Evolutionary conservation across 108 stramenopile species (phyloP).

Genomic region (Aurantiochytrium sp.): DNA sequence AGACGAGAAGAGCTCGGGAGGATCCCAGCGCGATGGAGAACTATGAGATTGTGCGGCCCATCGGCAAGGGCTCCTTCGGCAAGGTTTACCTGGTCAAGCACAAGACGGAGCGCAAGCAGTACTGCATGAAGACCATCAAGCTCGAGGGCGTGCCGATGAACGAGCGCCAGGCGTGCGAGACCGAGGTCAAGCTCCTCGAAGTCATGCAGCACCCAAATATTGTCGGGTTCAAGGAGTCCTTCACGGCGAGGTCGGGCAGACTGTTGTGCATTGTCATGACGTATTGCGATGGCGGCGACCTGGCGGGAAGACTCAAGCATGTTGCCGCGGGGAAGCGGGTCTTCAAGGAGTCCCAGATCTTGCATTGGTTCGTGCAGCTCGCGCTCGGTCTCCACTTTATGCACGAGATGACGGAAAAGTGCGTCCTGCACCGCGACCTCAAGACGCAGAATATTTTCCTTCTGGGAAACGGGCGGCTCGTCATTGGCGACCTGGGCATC

Average conservation of each 20-base stretch:
- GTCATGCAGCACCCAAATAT: slow-evolving; percentile 62
- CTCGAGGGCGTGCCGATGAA: slow-evolving; percentile 50
- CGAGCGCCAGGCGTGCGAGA: slow-evolving; percentile 44
- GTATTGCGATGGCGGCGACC: slow-evolving; percentile 60
- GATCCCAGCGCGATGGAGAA: slow-evolving; percentile 36
- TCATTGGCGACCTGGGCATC: slow-evolving; percentile 64
- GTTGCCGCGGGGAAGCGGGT: slow-evolving; percentile 18
- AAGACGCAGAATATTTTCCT: slow-evolving; percentile 60
- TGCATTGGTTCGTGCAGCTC: slow-evolving; percentile 60
- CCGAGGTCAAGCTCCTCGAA: slow-evolving; percentile 55
- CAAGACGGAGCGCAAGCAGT: background rate
- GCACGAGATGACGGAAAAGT: slow-evolving; percentile 39
- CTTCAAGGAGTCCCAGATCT: slow-evolving; percentile 44
- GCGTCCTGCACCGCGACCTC: slow-evolving; percentile 52
- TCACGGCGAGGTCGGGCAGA: slow-evolving; percentile 33
- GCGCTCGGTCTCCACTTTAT: slow-evolving; percentile 51
- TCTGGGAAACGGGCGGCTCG: slow-evolving; percentile 57
- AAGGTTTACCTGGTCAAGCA: slow-evolving; percentile 45
- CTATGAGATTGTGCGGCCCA: slow-evolving; percentile 55
- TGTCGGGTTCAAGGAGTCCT: slow-evolving; percentile 52
- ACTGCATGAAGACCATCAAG: slow-evolving; percentile 37
- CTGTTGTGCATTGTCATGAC: slow-evolving; percentile 56
- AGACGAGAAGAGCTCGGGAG: background rate
- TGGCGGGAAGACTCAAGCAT: slow-evolving; percentile 35
- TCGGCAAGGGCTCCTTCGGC: slow-evolving; percentile 66